These are phyloP conservation scores for Graphium sp. DNA, from an alignment of 2,329 filamentous ascomycete genomes.

Conservation along the genomic window DNA sequence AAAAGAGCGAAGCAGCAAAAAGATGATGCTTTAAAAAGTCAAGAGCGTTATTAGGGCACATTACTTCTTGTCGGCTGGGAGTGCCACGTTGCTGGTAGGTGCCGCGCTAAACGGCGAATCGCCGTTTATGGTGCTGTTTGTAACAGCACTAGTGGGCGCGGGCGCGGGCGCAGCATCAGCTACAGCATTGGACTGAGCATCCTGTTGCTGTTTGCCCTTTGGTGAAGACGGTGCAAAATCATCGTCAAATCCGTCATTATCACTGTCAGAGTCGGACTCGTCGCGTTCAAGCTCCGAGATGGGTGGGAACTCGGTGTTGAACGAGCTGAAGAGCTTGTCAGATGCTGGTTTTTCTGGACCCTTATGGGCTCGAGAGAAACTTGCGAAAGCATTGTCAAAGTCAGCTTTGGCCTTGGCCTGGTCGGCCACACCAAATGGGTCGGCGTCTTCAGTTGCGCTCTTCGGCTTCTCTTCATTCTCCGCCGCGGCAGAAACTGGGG, in stretches of 20 bases:
- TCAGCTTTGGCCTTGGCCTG: constrained; percentile 56
- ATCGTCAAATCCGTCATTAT: constrained; percentile 78
- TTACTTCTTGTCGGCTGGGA: neutral
- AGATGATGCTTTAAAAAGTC: no score
- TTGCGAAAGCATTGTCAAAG: constrained; percentile 73
- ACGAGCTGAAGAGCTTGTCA: constrained; percentile 26
- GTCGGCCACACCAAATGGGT: constrained; percentile 35
- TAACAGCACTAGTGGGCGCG: constrained; percentile 5
- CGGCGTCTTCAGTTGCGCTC: constrained; percentile 10
- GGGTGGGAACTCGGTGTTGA: constrained; percentile 75
- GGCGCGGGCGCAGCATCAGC: constrained; percentile 13
- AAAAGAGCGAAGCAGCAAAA: no score
- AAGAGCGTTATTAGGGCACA: no score
- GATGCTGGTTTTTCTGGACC: constrained; percentile 23
- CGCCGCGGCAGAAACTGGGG: constrained; percentile 1
- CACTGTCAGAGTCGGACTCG: constrained; percentile 67
- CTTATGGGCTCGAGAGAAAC: constrained; percentile 43
- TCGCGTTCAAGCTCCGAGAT: constrained; percentile 75
- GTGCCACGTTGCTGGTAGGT: neutral
- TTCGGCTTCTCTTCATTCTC: constrained; percentile 4
- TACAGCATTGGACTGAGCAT: constrained; percentile 6
- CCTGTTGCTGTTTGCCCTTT: constrained; percentile 15
- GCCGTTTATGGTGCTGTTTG: neutral
- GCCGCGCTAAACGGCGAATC: neutral
- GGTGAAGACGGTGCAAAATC: constrained; percentile 61